A percentile compares a stretch with the other conserved stretches of the same genome.
These are phyloP conservation scores for Chaetomidium leptoderma DNA, from an alignment of 495 filamentous ascomycete species.

Conservation along the genomic window DNA sequence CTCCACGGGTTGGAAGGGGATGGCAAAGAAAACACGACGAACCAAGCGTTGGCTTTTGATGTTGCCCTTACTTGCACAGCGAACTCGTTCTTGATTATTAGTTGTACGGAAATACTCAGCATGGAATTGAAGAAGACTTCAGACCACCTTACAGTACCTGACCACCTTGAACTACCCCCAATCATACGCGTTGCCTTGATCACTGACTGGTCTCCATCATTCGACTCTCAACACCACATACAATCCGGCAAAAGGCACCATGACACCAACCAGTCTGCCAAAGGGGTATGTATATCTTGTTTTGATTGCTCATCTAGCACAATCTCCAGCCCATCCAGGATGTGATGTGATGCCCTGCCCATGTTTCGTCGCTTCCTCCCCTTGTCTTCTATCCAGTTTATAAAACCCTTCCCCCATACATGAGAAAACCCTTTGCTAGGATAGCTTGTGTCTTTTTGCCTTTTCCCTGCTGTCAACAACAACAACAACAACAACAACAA, in stretches of 20 bases:
- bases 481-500: no score
- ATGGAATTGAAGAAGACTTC: background rate
- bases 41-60: background rate
- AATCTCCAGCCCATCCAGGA: background rate
- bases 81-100: no score
- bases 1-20: no score
- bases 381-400: slow-evolving; percentile 5
- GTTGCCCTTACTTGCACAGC: no score
- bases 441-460: background rate
- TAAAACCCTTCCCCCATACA: background rate
- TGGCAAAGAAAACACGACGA: no score
- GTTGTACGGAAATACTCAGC: background rate
- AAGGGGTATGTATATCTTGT: slow-evolving; percentile 3
- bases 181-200: no score
- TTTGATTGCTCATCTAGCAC: slow-evolving; percentile 13
- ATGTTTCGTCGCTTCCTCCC: background rate
- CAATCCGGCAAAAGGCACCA: background rate
- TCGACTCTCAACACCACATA: background rate
- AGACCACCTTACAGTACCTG: background rate
- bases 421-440: background rate
- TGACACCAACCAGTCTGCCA: background rate
- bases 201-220: background rate
- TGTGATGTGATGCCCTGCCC: background rate
- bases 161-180: background rate
- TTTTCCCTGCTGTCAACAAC: background rate